A percentile compares a stretch with the other conserved stretches of the same genome.
phyloP scores from a whole-genome alignment of 345 rosid genomes.

The Eutrema japonicum region DNA sequence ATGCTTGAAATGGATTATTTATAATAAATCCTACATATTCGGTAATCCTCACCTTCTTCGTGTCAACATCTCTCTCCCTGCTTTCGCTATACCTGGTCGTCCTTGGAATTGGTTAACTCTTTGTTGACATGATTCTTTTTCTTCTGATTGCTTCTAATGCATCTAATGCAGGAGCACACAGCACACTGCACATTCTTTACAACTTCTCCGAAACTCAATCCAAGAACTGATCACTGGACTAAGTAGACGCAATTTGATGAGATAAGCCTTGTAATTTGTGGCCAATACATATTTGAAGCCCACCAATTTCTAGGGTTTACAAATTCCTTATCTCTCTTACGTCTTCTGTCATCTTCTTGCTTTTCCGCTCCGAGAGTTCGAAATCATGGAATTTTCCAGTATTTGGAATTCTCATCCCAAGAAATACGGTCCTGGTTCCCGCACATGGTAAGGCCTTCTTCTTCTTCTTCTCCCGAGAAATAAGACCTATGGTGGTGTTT shows the following conservation, averaged over 20 bases:
- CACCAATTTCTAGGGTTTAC: constrained; percentile 18
- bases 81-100: neutral
- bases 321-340: neutral
- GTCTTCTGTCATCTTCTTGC: neutral
- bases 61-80: constrained; percentile 9
- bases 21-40: no score
- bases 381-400: constrained; percentile 28
- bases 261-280: no score
- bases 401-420: constrained; percentile 43
- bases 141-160: constrained; percentile 1
- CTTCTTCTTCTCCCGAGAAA: neutral
- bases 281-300: neutral
- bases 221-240: constrained; percentile 6
- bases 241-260: no score
- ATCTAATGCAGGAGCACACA: constrained; percentile 56
- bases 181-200: constrained; percentile 63
- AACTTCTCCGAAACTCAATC: constrained; percentile 55
- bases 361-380: neutral
- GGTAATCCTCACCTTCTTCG: constrained; percentile 46
- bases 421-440: constrained; percentile 44
- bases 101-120: neutral
- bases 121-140: constrained; percentile 13
- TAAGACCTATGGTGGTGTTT: neutral
- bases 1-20: no score
- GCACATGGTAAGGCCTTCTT: constrained; percentile 29